Conservation (phyloP, 441 rosid genomes). For the Populus tomentosa region DNA sequence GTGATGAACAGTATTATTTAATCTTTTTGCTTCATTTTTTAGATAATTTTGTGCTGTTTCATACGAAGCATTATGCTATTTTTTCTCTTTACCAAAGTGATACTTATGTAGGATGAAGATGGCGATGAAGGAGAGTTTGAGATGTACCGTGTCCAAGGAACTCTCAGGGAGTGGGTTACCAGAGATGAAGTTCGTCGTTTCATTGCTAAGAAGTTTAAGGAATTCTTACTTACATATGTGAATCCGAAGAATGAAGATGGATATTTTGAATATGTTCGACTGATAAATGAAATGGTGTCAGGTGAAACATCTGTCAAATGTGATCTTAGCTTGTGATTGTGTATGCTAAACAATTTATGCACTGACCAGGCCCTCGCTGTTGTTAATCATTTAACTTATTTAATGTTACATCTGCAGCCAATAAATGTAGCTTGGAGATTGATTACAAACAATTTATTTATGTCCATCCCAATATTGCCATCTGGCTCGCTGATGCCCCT, state of each 20-base stretch:
- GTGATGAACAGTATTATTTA: slow-evolving; percentile 12
- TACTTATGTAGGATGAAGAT: slow-evolving; percentile 51
- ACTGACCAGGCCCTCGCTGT: background rate
- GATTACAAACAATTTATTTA: slow-evolving; percentile 89
- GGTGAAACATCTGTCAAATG: slow-evolving; percentile 38
- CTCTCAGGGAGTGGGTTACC: slow-evolving; percentile 94
- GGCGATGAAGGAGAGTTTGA: slow-evolving; percentile 83
- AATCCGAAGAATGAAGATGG: slow-evolving; percentile 66
- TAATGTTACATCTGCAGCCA: slow-evolving; percentile 54
- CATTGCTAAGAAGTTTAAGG: slow-evolving; percentile 83
- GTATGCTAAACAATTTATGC: background rate
- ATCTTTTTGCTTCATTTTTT: background rate
- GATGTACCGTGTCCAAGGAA: slow-evolving; percentile 93
- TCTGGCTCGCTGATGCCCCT: slow-evolving; percentile 99
- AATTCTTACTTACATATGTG: slow-evolving; percentile 76
- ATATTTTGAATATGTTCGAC: slow-evolving; percentile 70
- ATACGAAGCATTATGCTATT: background rate
- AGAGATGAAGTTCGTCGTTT: slow-evolving; percentile 96
- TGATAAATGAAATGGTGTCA: slow-evolving; percentile 88
- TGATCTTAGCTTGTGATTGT: background rate
- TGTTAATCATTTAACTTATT: background rate
- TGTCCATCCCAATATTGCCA: slow-evolving; percentile 93
- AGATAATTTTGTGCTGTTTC: background rate
- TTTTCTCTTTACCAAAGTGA: slow-evolving; percentile 6
- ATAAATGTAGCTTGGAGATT: slow-evolving; percentile 87